These are phyloP conservation scores for Malassezia cuniculi DNA, from an alignment of 1,284 basidiomycete genomes.

Conservation along the genomic window DNA sequence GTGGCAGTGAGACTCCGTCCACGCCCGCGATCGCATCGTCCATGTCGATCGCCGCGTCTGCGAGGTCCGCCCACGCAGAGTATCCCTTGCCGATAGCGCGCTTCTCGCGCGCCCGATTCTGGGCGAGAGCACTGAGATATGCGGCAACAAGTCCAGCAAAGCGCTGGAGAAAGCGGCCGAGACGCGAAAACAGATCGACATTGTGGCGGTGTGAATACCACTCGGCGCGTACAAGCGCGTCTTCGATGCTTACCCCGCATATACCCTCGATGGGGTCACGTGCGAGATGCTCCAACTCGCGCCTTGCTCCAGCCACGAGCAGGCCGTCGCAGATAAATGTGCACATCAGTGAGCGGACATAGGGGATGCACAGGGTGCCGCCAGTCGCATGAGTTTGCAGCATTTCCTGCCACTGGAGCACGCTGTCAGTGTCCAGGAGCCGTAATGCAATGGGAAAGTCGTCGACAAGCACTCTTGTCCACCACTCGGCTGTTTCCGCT, in stretches of 20 bases:
- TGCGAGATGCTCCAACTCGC: conserved; percentile 5
- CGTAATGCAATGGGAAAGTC: conserved; percentile 1
- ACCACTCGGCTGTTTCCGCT: background rate
- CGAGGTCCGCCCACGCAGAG: conserved; percentile 6
- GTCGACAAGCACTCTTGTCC: background rate
- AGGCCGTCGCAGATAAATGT: conserved; percentile 2
- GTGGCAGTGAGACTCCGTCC: background rate
- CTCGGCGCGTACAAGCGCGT: conserved; percentile 1
- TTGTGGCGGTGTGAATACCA: conserved; percentile 6
- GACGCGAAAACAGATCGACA: background rate
- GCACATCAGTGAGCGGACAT: conserved; percentile 7
- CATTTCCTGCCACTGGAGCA: background rate
- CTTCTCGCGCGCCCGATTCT: conserved; percentile 12
- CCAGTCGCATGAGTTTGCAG: background rate
- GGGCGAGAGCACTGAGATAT: background rate
- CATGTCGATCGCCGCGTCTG: background rate
- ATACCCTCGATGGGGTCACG: background rate
- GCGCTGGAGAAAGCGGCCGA: conserved; percentile 3
- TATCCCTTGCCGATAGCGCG: conserved; percentile 10
- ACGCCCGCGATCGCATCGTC: background rate
- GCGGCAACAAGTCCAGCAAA: conserved; percentile 1
- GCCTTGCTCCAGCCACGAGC: conserved; percentile 1
- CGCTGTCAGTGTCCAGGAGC: background rate
- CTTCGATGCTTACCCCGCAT: conserved; percentile 1
- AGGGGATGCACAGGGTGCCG: background rate